These are phyloP conservation scores for Metschnikowia chrysomelidarum DNA, from an alignment of 805 yeast genomes.

Conservation along the genomic window DNA sequence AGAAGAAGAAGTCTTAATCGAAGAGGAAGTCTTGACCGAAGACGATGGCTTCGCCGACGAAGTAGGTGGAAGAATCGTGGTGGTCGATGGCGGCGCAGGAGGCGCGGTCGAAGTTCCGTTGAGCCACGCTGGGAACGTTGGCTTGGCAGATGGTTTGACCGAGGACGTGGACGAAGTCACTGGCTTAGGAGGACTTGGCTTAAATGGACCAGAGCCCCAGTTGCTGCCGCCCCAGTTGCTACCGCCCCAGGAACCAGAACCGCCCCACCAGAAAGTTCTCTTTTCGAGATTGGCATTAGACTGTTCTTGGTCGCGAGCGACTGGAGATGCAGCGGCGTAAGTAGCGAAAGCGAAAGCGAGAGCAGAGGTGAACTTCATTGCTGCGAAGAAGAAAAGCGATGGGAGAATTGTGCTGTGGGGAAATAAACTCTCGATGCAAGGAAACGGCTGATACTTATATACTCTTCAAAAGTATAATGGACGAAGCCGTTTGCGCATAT, in stretches of 20 bases:
- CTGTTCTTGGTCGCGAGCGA: slow-evolving; percentile 4
- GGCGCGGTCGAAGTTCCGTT: slow-evolving; percentile 1
- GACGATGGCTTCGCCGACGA: neutral
- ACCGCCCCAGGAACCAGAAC: neutral
- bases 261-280: slow-evolving; percentile 1
- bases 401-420: no score
- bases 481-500: no score
- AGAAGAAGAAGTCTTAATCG: neutral
- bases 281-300: neutral
- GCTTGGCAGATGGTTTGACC: slow-evolving; percentile 3
- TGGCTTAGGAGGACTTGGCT: no score
- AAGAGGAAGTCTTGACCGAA: no score
- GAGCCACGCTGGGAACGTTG: slow-evolving; percentile 1
- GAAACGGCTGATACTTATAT: no score
- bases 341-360: slow-evolving; percentile 10
- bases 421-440: no score
- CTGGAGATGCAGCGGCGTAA: slow-evolving; percentile 13
- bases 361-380: slow-evolving; percentile 11
- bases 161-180: neutral
- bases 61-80: neutral
- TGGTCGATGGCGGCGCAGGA: neutral
- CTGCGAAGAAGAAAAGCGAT: neutral
- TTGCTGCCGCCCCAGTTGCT: neutral
- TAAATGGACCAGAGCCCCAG: no score
- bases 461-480: no score